A percentile compares a stretch with the other conserved stretches of the same genome.
Conservation (phyloP, 768 basidiomycete genomes). For the Terana coerulea region DNA sequence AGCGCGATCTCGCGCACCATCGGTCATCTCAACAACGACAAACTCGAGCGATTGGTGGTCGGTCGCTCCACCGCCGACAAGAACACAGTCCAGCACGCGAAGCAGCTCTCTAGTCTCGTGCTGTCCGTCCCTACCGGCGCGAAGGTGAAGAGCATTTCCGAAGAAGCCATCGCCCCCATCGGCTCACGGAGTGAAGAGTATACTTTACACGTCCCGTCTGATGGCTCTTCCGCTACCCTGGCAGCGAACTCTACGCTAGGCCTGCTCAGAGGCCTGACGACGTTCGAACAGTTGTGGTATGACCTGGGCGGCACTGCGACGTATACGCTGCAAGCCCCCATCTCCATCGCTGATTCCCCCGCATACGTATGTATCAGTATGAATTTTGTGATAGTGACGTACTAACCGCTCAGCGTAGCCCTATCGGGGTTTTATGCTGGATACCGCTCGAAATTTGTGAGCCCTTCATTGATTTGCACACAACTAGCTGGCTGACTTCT, state of each 20-base stretch:
- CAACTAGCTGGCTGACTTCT: neutral
- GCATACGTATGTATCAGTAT: constrained; percentile 46
- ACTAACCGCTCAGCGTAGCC: constrained; percentile 36
- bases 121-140: constrained; percentile 33
- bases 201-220: constrained; percentile 46
- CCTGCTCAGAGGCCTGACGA: constrained; percentile 66
- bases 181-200: constrained; percentile 56
- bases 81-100: constrained; percentile 33
- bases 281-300: constrained; percentile 66
- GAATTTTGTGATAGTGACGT: neutral
- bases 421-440: constrained; percentile 74
- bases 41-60: constrained; percentile 52
- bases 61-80: constrained; percentile 52
- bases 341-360: constrained; percentile 57
- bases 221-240: constrained; percentile 48
- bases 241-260: constrained; percentile 62
- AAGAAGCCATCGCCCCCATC: constrained; percentile 45
- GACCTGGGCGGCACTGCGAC: constrained; percentile 29
- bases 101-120: constrained; percentile 36
- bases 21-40: constrained; percentile 42
- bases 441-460: constrained; percentile 66
- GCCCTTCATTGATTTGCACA: neutral
- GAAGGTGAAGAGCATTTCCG: constrained; percentile 39
- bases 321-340: constrained; percentile 53
- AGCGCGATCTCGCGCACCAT: constrained; percentile 52